Conservation (phyloP, 768 basidiomycete species). For the Lactarius psammicola region DNA sequence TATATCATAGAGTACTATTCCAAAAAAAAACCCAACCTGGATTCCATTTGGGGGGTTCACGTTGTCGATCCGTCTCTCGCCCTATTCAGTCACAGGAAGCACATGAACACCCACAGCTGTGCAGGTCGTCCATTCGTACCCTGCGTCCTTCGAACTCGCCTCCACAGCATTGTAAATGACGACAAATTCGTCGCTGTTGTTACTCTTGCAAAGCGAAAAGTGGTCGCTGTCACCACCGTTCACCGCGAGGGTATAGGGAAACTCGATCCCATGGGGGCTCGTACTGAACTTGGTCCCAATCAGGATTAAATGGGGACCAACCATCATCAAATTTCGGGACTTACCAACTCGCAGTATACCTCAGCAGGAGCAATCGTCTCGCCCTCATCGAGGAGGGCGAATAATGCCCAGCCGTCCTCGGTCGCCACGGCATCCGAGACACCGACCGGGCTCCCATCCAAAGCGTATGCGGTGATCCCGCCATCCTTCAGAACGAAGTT, state of each 20-base stretch:
- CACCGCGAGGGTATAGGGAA: slow-evolving; percentile 1
- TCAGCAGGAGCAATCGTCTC: background rate
- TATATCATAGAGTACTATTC: background rate
- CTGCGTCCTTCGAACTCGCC: background rate
- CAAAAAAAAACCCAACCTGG: background rate
- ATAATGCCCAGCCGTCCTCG: slow-evolving; percentile 1
- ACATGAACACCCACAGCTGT: background rate
- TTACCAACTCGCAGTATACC: slow-evolving; percentile 15
- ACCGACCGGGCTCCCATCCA: background rate
- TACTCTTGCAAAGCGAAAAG: slow-evolving; percentile 1
- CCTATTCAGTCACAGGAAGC: background rate
- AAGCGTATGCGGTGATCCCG: slow-evolving; percentile 8
- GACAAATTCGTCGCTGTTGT: background rate
- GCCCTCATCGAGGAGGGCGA: background rate
- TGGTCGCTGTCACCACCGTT: slow-evolving; percentile 7
- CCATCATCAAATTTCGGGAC: background rate
- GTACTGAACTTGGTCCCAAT: slow-evolving; percentile 11
- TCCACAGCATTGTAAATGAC: slow-evolving; percentile 5
- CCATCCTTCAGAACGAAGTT: slow-evolving; percentile 9
- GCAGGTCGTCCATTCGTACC: slow-evolving; percentile 5
- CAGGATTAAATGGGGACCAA: background rate
- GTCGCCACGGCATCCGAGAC: background rate
- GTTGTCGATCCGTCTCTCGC: background rate
- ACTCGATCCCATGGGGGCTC: slow-evolving; percentile 6
- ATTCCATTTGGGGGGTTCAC: background rate